Conservation (phyloP, 805 yeast species). For the Ogataea siamensis region DNA sequence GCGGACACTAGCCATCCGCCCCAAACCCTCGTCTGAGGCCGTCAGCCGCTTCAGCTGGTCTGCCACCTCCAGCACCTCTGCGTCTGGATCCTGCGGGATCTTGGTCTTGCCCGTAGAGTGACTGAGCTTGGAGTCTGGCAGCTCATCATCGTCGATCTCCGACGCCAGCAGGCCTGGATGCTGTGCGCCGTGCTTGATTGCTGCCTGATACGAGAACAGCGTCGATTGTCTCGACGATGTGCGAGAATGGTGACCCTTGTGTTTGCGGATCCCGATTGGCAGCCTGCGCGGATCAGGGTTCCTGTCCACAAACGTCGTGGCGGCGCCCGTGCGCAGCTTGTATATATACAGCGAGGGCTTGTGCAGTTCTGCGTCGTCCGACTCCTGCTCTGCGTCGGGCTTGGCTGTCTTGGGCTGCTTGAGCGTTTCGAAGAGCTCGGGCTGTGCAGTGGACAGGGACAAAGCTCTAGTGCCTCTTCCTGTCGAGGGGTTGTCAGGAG, state of each 20-base stretch:
- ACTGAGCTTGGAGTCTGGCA: constrained; percentile 34
- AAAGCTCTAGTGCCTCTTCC: constrained; percentile 39
- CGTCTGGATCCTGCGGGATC: constrained; percentile 34
- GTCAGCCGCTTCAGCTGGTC: constrained; percentile 32
- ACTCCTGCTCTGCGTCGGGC: constrained; percentile 1
- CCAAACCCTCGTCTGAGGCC: constrained; percentile 22
- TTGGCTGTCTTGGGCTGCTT: constrained; percentile 3
- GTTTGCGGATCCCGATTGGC: constrained; percentile 52
- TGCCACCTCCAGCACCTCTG: constrained; percentile 32
- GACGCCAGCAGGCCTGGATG: constrained; percentile 69
- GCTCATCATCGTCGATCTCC: constrained; percentile 68
- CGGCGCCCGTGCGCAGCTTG: constrained; percentile 14
- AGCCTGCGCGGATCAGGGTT: constrained; percentile 48
- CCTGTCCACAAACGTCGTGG: constrained; percentile 45
- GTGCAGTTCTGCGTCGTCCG: constrained; percentile 6
- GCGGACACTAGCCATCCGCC: constrained; percentile 36
- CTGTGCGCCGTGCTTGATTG: constrained; percentile 63
- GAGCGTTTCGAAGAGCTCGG: constrained; percentile 29
- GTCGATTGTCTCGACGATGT: constrained; percentile 29
- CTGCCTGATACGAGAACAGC: constrained; percentile 34
- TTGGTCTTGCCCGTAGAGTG: constrained; percentile 30
- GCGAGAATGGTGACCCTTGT: constrained; percentile 28
- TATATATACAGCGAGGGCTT: constrained; percentile 16
- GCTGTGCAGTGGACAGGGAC: constrained; percentile 34
- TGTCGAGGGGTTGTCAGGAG: constrained; percentile 38